phyloP scores from a whole-genome alignment of 2,329 filamentous ascomycete genomes.

The Drechmeria coniospora region DNA sequence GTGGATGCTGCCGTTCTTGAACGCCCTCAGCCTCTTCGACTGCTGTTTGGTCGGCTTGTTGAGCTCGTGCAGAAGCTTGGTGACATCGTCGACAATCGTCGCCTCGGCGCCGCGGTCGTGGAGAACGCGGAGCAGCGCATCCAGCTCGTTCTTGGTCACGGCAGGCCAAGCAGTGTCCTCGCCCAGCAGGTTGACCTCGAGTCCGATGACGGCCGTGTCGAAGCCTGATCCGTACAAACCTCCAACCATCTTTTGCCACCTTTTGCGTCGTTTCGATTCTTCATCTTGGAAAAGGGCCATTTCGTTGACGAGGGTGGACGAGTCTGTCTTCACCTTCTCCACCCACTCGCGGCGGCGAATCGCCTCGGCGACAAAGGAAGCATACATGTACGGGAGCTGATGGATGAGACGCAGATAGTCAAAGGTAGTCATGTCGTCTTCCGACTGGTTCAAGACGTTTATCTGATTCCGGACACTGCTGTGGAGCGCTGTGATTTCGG shows the following conservation, averaged over 20 bases:
- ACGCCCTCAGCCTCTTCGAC: slow-evolving; percentile 73
- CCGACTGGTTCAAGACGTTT: slow-evolving; percentile 52
- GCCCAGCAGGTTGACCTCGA: slow-evolving; percentile 75
- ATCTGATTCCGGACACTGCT: slow-evolving; percentile 59
- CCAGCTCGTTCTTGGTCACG: slow-evolving; percentile 60
- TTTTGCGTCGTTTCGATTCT: slow-evolving; percentile 73
- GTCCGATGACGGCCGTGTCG: slow-evolving; percentile 55
- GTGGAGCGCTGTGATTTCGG: slow-evolving; percentile 62
- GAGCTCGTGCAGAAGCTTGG: slow-evolving; percentile 63
- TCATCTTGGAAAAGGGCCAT: slow-evolving; percentile 87
- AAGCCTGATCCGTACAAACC: slow-evolving; percentile 53
- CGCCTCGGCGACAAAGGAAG: slow-evolving; percentile 73
- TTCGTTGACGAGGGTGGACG: slow-evolving; percentile 77
- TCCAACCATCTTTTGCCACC: slow-evolving; percentile 78
- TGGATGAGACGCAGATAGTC: slow-evolving; percentile 67
- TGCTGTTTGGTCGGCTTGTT: slow-evolving; percentile 75
- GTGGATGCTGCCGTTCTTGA: slow-evolving; percentile 92
- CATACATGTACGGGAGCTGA: slow-evolving; percentile 77
- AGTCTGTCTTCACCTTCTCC: slow-evolving; percentile 79
- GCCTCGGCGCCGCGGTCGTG: slow-evolving; percentile 50
- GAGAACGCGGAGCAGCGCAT: slow-evolving; percentile 54
- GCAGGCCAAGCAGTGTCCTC: slow-evolving; percentile 69
- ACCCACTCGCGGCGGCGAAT: slow-evolving; percentile 79
- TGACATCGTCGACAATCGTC: slow-evolving; percentile 53
- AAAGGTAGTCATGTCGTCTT: slow-evolving; percentile 66